These are phyloP conservation scores for Entoloma clypeatum DNA, from an alignment of 1,284 basidiomycete genomes.

Conservation along the genomic window DNA sequence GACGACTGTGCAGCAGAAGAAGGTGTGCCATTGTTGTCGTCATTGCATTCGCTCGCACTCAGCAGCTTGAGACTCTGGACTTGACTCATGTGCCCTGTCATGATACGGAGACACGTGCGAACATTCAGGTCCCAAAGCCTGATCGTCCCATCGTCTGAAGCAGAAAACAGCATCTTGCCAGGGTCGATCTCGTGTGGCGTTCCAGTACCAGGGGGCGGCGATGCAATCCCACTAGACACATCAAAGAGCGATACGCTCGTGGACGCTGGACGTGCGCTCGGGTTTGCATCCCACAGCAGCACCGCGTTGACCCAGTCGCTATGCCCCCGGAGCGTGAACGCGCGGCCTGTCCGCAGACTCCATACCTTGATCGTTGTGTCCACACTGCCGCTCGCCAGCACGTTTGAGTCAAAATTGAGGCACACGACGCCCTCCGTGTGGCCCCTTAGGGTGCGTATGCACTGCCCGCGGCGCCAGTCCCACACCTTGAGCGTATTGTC, in stretches of 20 bases:
- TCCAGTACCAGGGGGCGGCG: slow-evolving; percentile 24
- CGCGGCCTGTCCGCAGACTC: slow-evolving; percentile 91
- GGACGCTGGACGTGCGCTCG: slow-evolving; percentile 37
- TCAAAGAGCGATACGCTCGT: slow-evolving; percentile 35
- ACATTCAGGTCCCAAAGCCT: slow-evolving; percentile 90
- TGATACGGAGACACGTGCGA: slow-evolving; percentile 80
- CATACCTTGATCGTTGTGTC: slow-evolving; percentile 92
- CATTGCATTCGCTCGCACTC: slow-evolving; percentile 51
- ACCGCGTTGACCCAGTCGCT: slow-evolving; percentile 97
- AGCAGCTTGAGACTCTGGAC: slow-evolving; percentile 90
- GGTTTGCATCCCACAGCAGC: slow-evolving; percentile 83
- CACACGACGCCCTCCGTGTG: slow-evolving; percentile 93
- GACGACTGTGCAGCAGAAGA: neutral
- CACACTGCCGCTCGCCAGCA: slow-evolving; percentile 88
- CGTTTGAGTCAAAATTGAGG: slow-evolving; percentile 89
- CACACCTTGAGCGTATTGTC: slow-evolving; percentile 94
- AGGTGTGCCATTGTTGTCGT: slow-evolving; percentile 23
- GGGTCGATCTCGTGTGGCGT: slow-evolving; percentile 57
- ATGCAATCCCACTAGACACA: slow-evolving; percentile 23
- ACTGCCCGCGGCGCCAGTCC: slow-evolving; percentile 96
- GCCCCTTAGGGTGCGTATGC: slow-evolving; percentile 82
- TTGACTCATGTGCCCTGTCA: slow-evolving; percentile 91
- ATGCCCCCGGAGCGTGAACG: slow-evolving; percentile 92
- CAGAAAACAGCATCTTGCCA: slow-evolving; percentile 95
- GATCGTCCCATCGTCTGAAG: slow-evolving; percentile 92